These are phyloP conservation scores for Russula lepida DNA, from an alignment of 768 basidiomycete species.

Conservation along the genomic window DNA sequence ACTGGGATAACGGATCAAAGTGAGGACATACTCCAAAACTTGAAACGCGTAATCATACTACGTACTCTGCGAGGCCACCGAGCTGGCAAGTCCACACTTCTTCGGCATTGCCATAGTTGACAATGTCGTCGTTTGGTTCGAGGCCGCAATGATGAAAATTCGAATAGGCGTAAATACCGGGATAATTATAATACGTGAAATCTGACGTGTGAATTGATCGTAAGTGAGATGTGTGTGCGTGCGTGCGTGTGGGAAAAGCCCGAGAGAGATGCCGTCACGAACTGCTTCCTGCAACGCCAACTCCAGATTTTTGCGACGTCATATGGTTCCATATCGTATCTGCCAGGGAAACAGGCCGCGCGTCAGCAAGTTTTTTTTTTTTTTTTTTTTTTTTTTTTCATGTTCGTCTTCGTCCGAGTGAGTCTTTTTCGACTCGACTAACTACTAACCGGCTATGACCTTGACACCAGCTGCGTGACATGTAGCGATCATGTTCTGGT, in stretches of 20 bases:
- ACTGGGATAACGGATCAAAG: no score
- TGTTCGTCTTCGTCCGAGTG: no score
- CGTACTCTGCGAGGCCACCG: conserved; percentile 34
- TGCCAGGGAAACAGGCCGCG: conserved; percentile 13
- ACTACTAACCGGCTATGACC: conserved; percentile 36
- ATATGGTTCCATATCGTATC: conserved; percentile 62
- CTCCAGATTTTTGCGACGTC: conserved; percentile 42
- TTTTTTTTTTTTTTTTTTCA: no score
- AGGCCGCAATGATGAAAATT: conserved; percentile 62
- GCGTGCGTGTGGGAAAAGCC: no score
- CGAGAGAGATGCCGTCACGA: neutral
- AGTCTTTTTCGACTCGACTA: no score
- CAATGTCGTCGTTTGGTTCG: conserved; percentile 43
- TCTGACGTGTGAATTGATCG: conserved; percentile 4
- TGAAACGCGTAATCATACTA: no score
- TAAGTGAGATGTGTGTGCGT: neutral
- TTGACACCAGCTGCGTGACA: conserved; percentile 34
- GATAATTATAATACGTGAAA: conserved; percentile 43
- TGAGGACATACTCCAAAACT: no score
- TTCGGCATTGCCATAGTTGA: conserved; percentile 41
- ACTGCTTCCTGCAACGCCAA: conserved; percentile 12
- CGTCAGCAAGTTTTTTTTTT: neutral
- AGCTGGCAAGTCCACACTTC: conserved; percentile 44
- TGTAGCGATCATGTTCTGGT: conserved; percentile 31
- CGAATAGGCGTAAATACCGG: conserved; percentile 27